Conservation (phyloP, 2,329 filamentous ascomycete genomes). For the Sporothrix brasiliensis region DNA sequence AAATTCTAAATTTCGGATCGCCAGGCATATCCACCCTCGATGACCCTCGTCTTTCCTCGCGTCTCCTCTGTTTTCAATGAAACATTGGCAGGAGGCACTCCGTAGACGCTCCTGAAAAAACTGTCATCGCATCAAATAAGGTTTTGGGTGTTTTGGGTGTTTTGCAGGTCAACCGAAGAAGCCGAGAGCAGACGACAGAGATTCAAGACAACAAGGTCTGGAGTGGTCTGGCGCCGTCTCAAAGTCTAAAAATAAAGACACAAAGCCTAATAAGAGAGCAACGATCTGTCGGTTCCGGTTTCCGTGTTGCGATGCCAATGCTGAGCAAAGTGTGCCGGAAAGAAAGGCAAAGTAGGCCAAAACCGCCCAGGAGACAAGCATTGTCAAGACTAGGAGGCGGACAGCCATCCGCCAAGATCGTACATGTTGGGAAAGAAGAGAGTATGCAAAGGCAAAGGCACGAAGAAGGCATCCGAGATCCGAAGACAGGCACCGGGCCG, state of each 20-base stretch:
- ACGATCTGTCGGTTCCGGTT: not conserved
- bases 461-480: not conserved
- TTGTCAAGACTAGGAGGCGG: conserved; percentile 22
- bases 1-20: conserved; percentile 16
- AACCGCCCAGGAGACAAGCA: conserved; percentile 21
- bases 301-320: not conserved
- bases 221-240: not conserved
- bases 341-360: not conserved
- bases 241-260: not conserved
- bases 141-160: not conserved
- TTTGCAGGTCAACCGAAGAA: conserved; percentile 7
- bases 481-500: not conserved
- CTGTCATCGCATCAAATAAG: conserved; percentile 11
- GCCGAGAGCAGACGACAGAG: not conserved
- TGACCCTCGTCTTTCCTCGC: not conserved
- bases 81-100: conserved; percentile 7
- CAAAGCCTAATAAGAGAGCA: not conserved
- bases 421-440: not conserved
- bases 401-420: not conserved
- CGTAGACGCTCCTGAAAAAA: not conserved
- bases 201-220: not conserved
- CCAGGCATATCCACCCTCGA: not conserved
- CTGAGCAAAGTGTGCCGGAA: not conserved
- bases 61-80: not conserved
- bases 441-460: not conserved